Base-by-base conservation (phyloP, 2,329 filamentous ascomycete species). In the Trichoderma sp. region DNA sequence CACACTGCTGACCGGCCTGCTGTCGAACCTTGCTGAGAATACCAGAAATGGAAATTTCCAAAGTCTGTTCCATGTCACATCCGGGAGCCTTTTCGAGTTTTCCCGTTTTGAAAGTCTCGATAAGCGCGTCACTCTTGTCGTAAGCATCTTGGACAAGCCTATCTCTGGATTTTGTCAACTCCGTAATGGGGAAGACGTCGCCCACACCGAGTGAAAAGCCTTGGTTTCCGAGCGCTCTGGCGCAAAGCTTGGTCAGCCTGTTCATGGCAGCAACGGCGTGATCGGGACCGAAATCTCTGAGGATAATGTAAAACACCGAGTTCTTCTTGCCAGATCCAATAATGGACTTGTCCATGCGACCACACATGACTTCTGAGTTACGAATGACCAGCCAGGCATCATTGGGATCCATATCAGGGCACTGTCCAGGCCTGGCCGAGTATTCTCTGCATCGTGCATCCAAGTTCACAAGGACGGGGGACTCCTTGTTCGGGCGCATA, bases 251-350 rank as follows among this genome's bases (percentile, higher is more conserved):
- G 0, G 96, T 93, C 33, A 99, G 83, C 27, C 96, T 88, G 76
- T 97, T 98, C 96, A 99, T 99, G 66, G 92, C 93, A 68, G 89
- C 88, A 0, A 95, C 94, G 8, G 96, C 94, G 68, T 92, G 90
- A 67, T 97, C 92, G 1, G 94, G 92, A 0, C 96, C 96, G 75
- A 92, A 99, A 82, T 99, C 96, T 83, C 96, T 88, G 74, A 98
- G 88, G 77, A 99, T 95, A 68, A 98, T 92, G 76, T 97, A 99
- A 77, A 98, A 99, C 24, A 99, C 90, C 0, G 94, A 97, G 78
- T 97, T 95, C 78, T 99, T 99, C 84, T 98, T 98, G 75, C 96
- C 96, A 6, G 93, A 90, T 74, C 96, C 96, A n/a, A 99, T 93
- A 0, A 94, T 98, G 1, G 93, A 92, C 81, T 99, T 99, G 83